phyloP scores from a whole-genome alignment of 2,329 filamentous ascomycete species.

The Phialophora verrucosa region DNA sequence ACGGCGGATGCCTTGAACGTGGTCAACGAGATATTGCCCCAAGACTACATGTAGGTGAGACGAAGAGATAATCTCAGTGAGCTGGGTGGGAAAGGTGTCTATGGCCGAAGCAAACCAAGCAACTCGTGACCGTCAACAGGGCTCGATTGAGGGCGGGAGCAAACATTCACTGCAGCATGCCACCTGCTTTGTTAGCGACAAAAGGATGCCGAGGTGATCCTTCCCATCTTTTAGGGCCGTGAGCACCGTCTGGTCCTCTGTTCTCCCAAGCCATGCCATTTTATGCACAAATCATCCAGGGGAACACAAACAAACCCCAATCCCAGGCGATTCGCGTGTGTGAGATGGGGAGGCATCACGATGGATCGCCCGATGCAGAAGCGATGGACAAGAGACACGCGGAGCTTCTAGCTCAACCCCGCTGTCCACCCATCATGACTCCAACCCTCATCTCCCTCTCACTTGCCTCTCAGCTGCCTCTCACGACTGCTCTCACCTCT shows the following conservation, averaged over 20 bases:
- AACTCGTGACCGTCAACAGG: conserved; percentile 11
- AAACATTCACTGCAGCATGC: conserved; percentile 15
- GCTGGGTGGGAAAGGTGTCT: not conserved
- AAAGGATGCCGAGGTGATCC: conserved; percentile 20
- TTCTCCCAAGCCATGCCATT: not conserved
- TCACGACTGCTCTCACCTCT: not conserved
- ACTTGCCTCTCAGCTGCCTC: not conserved
- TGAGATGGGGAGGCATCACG: conserved; percentile 14
- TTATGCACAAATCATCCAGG: conserved; percentile 17
- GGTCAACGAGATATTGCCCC: not conserved
- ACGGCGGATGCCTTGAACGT: not conserved
- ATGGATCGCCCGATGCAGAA: conserved; percentile 19
- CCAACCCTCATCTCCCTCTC: not conserved
- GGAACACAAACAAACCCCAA: conserved; percentile 18
- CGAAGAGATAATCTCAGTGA: not conserved
- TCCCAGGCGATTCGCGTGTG: conserved; percentile 9
- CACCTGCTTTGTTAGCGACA: conserved; percentile 5
- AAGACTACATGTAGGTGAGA: conserved; percentile 2
- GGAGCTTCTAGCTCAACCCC: not conserved
- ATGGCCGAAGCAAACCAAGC: conserved; percentile 7
- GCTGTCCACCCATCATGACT: not conserved
- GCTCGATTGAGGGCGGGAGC: conserved; percentile 7
- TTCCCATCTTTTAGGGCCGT: conserved; percentile 13
- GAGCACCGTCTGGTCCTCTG: conserved; percentile 5
- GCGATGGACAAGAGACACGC: conserved; percentile 19